Conservation (phyloP, 495 filamentous ascomycete genomes). For the Amniculicola lignicola region DNA sequence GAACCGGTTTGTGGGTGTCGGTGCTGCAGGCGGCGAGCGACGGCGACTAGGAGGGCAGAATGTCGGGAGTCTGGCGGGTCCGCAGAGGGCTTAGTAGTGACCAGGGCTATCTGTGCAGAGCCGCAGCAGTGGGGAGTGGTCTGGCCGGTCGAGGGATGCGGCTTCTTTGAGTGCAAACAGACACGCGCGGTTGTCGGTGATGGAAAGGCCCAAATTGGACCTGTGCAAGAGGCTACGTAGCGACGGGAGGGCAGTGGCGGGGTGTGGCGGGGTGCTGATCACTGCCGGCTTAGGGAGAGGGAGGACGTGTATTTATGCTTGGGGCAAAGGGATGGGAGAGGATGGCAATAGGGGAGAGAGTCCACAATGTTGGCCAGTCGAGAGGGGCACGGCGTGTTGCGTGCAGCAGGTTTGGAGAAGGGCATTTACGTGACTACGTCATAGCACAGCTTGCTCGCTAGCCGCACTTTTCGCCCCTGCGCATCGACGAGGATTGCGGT, state of each 20-base stretch:
- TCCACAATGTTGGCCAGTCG: too few species aligned
- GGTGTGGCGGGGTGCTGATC: slow-evolving; percentile 9
- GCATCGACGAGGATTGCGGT: too few species aligned
- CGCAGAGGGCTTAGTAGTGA: background rate
- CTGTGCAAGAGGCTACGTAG: background rate
- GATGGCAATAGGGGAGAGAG: too few species aligned
- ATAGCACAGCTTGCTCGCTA: too few species aligned
- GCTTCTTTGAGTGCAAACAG: slow-evolving; percentile 1
- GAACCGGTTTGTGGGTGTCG: background rate
- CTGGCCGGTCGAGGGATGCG: background rate
- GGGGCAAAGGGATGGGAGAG: background rate
- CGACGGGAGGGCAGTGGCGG: background rate
- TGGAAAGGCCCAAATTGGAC: background rate
- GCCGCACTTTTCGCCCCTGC: too few species aligned
- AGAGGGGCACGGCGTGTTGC: too few species aligned
- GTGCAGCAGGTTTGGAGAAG: too few species aligned
- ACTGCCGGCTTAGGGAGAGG: slow-evolving; percentile 8
- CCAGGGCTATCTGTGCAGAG: background rate
- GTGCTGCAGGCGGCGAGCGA: background rate
- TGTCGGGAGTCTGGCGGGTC: background rate
- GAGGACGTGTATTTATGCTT: too few species aligned
- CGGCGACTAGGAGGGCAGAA: background rate
- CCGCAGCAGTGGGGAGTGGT: background rate
- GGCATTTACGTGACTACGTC: too few species aligned
- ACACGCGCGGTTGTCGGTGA: background rate